phyloP scores from a whole-genome alignment of 2,329 filamentous ascomycete species.

The Ascochyta koolunga region DNA sequence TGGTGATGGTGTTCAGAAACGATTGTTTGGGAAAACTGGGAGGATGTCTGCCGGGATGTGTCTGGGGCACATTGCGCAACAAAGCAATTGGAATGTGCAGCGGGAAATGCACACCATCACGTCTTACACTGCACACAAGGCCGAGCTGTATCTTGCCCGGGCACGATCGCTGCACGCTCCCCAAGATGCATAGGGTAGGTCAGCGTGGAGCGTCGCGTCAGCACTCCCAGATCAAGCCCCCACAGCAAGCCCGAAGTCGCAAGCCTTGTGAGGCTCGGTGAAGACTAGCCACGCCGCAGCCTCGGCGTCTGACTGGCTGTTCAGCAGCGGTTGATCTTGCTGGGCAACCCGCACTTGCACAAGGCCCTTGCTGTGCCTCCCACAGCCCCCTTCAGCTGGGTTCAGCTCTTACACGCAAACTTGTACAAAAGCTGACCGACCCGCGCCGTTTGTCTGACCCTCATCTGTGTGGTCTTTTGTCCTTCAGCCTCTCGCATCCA shows the following conservation, averaged over 20 bases:
- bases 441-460: constrained; percentile 7
- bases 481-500: constrained; percentile 6
- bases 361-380: constrained; percentile 13
- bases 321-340: not conserved
- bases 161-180: constrained; percentile 5
- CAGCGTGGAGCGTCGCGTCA: constrained; percentile 18
- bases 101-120: constrained; percentile 1
- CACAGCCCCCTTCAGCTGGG: constrained; percentile 20
- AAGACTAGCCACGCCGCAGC: constrained; percentile 13
- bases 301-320: constrained; percentile 1
- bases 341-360: constrained; percentile 9
- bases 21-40: not conserved
- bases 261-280: constrained; percentile 33
- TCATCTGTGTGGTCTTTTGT: constrained; percentile 14
- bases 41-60: constrained; percentile 3
- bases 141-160: constrained; percentile 5
- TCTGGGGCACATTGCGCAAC: constrained; percentile 4
- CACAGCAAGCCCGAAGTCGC: constrained; percentile 18
- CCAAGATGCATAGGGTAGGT: constrained; percentile 17
- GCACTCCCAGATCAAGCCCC: constrained; percentile 18
- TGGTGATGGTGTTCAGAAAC: not conserved
- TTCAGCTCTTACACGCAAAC: constrained; percentile 18
- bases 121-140: not conserved
- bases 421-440: constrained; percentile 18
- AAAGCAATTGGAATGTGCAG: constrained; percentile 7